Evolutionary conservation across 345 rosid species (phyloP), one percentile per base, ranked within the genome.

Genomic region (Linum lewisii): DNA sequence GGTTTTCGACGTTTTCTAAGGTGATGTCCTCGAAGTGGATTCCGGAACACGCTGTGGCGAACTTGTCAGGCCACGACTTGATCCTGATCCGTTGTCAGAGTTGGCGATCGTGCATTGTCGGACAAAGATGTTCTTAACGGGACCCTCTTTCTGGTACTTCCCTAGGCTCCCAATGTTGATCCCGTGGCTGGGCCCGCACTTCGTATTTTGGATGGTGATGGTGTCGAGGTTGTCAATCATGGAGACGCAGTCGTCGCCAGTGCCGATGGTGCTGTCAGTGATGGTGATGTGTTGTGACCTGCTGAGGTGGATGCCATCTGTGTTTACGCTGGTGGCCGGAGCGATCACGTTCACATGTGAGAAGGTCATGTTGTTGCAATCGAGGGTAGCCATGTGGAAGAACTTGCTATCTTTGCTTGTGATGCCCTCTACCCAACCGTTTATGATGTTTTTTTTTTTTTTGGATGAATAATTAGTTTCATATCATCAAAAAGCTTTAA

Each of bases 161-260:
- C n/a, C n/a, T n/a, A n/a, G n/a, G n/a, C n/a, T n/a, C n/a, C n/a
- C n/a, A n/a, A n/a, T n/a, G 54, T 54, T 60, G 19, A 60, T 60
- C 6, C 64, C 64, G 18, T 61, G 55, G 22, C 64, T 38, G 24
- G 64, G 64, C n/a, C 64, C 64, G 14, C 64, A 61, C 18, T 26
- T 61, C 21, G 47, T 55, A 19, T 53, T 20, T 8, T 22, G 47
- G n/a, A 61, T 7, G 6, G 26, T 23, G 9, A 61, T 4, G 1
- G 49, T 15, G 6, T 61, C 16, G 64, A 32, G 7, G 23, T 34
- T 55, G 29, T 61, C 64, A 2, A 37, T 55, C 7, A 61, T 23
- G 64, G 64, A 47, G 42, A 57, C 19, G 44, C 60, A 57, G 21
- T 57, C 60, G 21, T 57, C 60, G 21, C 60, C 60, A 0, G 64